Evolutionary conservation across 768 basidiomycete genomes (phyloP).

Genomic region (Ramaria sp.): DNA sequence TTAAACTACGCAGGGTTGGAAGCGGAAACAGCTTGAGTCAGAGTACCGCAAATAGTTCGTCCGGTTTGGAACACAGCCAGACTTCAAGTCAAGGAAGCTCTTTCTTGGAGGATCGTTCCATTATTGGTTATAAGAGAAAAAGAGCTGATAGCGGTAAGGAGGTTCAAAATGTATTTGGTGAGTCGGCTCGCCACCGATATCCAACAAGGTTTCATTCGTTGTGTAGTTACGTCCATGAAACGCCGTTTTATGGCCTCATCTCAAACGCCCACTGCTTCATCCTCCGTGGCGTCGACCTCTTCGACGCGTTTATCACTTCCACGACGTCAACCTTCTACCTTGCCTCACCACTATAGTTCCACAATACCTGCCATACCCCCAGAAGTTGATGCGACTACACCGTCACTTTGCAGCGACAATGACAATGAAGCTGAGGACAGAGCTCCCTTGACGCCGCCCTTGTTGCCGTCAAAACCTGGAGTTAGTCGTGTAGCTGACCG

Average conservation of each 20-base stretch:
- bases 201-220: neutral
- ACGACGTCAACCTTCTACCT: constrained; percentile 13
- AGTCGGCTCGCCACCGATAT: constrained; percentile 12
- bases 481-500: neutral
- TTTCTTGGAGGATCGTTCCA: neutral
- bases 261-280: constrained; percentile 15
- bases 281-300: constrained; percentile 10
- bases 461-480: neutral
- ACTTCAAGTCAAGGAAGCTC: constrained; percentile 1
- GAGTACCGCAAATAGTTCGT: constrained; percentile 10
- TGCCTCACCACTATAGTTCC: constrained; percentile 10
- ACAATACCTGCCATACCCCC: constrained; percentile 24
- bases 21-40: constrained; percentile 17
- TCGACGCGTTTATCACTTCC: neutral
- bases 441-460: constrained; percentile 40
- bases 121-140: constrained; percentile 8
- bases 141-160: constrained; percentile 6
- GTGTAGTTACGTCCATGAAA: constrained; percentile 23
- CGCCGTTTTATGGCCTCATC: constrained; percentile 24
- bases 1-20: constrained; percentile 48
- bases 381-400: constrained; percentile 40
- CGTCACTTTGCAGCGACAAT: constrained; percentile 68
- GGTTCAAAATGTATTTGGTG: constrained; percentile 23
- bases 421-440: constrained; percentile 41
- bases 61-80: neutral